Conservation (phyloP, 1,284 basidiomycete species). For the Bjerkandera adusta region DNA sequence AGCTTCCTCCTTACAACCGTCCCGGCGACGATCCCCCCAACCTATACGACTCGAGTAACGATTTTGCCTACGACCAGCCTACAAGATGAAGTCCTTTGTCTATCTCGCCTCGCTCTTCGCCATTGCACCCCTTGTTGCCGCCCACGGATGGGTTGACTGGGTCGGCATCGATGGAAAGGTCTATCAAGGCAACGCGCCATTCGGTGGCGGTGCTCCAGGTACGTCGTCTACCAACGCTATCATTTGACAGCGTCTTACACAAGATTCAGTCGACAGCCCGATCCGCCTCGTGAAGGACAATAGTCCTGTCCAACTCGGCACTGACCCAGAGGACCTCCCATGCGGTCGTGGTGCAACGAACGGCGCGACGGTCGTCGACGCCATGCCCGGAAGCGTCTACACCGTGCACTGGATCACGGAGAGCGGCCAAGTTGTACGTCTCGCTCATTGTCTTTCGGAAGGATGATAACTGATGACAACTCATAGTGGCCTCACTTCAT, state of each 20-base stretch:
- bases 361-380: slow-evolving; percentile 52
- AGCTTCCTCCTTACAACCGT: too few species aligned
- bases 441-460: not conserved
- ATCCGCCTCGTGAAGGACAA: slow-evolving; percentile 59
- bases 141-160: slow-evolving; percentile 53
- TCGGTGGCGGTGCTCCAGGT: slow-evolving; percentile 26
- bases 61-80: not conserved
- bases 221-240: slow-evolving; percentile 44
- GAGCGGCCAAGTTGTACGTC: slow-evolving; percentile 40
- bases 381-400: slow-evolving; percentile 61
- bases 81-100: slow-evolving; percentile 18
- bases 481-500: slow-evolving; percentile 68
- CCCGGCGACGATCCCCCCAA: too few species aligned
- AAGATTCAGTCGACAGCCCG: slow-evolving; percentile 41
- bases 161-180: slow-evolving; percentile 52
- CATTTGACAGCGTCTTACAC: not conserved
- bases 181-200: slow-evolving; percentile 50
- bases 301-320: slow-evolving; percentile 61
- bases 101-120: slow-evolving; percentile 60
- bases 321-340: slow-evolving; percentile 50
- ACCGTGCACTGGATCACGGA: slow-evolving; percentile 58
- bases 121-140: slow-evolving; percentile 59
- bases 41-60: too few species aligned
- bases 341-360: slow-evolving; percentile 60
- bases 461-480: not conserved